These are phyloP conservation scores for Umbelopsis sp. DNA, from an alignment of 192 early-diverging fungal species.

Conservation along the genomic window DNA sequence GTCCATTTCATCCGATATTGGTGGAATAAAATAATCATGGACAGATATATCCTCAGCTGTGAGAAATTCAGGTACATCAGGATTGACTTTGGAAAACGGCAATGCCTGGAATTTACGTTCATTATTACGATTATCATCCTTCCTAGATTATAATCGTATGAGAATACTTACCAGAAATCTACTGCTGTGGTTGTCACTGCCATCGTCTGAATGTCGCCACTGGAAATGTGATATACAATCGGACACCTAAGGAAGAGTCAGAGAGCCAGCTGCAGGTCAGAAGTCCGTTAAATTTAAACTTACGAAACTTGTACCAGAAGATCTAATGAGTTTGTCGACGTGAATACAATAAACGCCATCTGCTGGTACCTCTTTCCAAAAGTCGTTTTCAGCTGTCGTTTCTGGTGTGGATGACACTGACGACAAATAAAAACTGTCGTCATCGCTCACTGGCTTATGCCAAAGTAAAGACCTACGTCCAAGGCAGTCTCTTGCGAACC, in stretches of 20 bases:
- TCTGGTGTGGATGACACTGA: slow-evolving; percentile 24
- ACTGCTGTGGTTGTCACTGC: not conserved
- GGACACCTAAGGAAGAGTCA: not conserved
- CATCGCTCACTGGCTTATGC: slow-evolving; percentile 43
- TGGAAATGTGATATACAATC: not conserved
- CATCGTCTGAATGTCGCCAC: not conserved
- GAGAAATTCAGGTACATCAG: slow-evolving; percentile 28
- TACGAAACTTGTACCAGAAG: not conserved
- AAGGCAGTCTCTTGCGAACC: slow-evolving; percentile 85
- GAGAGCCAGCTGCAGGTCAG: not conserved
- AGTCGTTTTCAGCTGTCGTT: not conserved
- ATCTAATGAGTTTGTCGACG: slow-evolving; percentile 25
- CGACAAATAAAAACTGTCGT: slow-evolving; percentile 44
- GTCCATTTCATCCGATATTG: slow-evolving; percentile 42
- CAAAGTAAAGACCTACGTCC: slow-evolving; percentile 82
- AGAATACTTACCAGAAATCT: not conserved
- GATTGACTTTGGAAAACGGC: slow-evolving; percentile 51
- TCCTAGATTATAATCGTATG: not conserved
- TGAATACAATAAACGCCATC: slow-evolving; percentile 76
- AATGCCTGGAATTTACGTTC: slow-evolving; percentile 25
- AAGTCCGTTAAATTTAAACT: too few species aligned
- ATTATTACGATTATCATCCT: not conserved
- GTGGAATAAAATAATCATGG: slow-evolving; percentile 27
- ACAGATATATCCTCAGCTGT: slow-evolving; percentile 27
- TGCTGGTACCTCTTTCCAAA: slow-evolving; percentile 79